Percentiles rank a stretch among this genome's conserved stretches.
Conservation (phyloP, 257 asterid genomes). For the Craterostigma plantagineum region DNA sequence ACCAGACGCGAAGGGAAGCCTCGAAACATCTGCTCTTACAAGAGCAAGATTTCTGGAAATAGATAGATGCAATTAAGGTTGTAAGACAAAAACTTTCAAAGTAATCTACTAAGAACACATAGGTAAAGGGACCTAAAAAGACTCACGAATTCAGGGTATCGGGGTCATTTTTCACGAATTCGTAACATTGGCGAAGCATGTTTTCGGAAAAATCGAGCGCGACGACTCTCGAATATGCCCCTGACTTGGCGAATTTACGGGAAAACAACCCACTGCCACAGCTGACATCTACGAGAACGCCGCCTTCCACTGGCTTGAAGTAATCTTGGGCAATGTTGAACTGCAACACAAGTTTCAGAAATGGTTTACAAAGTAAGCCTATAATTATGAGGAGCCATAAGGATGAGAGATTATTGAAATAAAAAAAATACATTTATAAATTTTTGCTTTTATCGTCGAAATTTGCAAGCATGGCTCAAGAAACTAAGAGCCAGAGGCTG, state of each 20-base stretch:
- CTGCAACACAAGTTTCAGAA: slow-evolving; percentile 21
- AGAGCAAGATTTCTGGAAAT: slow-evolving; percentile 64
- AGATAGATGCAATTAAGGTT: neutral
- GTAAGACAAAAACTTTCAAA: neutral
- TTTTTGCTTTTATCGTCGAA: too few species aligned
- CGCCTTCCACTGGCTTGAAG: slow-evolving; percentile 65
- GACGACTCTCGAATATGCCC: slow-evolving; percentile 57
- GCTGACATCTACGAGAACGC: slow-evolving; percentile 79
- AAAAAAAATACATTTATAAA: too few species aligned
- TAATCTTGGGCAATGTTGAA: slow-evolving; percentile 85
- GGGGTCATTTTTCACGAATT: slow-evolving; percentile 55
- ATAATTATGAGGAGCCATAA: too few species aligned
- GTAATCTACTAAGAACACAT: neutral
- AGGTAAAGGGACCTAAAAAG: slow-evolving; percentile 3
- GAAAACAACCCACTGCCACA: slow-evolving; percentile 97
- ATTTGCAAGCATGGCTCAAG: too few species aligned
- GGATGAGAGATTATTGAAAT: too few species aligned
- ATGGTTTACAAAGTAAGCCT: too few species aligned
- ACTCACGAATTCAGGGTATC: slow-evolving; percentile 58
- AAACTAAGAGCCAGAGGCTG: too few species aligned
- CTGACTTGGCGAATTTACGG: slow-evolving; percentile 73
- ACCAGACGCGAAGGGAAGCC: slow-evolving; percentile 82
- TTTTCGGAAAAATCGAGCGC: slow-evolving; percentile 93
- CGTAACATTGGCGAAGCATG: slow-evolving; percentile 88
- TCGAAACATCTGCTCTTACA: slow-evolving; percentile 90